These are phyloP conservation scores for Lachnellula hyalina DNA, from an alignment of 2,329 filamentous ascomycete species.

Conservation along the genomic window DNA sequence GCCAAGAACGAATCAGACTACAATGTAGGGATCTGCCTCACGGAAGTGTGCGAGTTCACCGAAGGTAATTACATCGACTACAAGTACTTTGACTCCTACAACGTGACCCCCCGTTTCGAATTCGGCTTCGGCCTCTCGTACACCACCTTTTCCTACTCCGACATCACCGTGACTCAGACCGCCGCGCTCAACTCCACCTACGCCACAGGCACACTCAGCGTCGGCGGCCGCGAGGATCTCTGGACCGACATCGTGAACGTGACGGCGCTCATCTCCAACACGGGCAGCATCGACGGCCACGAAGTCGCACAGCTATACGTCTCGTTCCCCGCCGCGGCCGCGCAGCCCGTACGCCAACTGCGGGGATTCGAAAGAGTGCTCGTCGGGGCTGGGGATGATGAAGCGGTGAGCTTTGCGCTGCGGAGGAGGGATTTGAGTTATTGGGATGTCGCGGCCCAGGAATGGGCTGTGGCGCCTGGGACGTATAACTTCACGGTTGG, in stretches of 20 bases:
- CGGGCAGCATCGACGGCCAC: constrained; percentile 34
- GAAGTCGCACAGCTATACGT: constrained; percentile 29
- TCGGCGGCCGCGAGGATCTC: constrained; percentile 48
- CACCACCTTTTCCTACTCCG: constrained; percentile 47
- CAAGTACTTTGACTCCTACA: constrained; percentile 40
- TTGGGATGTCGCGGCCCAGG: constrained; percentile 56
- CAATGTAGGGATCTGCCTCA: constrained; percentile 21
- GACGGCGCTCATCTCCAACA: constrained; percentile 41
- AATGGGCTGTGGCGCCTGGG: constrained; percentile 43
- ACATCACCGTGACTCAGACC: constrained; percentile 34
- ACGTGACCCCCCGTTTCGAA: constrained; percentile 32
- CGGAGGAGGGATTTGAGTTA: constrained; percentile 58
- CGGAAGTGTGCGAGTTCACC: constrained; percentile 36
- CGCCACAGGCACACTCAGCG: constrained; percentile 51
- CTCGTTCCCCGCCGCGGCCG: constrained; percentile 4
- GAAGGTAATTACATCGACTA: constrained; percentile 49
- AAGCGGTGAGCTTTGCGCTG: constrained; percentile 47
- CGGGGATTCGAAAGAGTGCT: constrained; percentile 57
- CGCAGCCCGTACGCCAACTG: constrained; percentile 38
- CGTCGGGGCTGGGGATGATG: constrained; percentile 30
- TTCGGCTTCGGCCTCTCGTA: constrained; percentile 49
- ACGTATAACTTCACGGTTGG: constrained; percentile 20
- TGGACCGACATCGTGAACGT: constrained; percentile 48
- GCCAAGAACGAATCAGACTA: constrained; percentile 52
- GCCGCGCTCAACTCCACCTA: constrained; percentile 36